Percentiles rank a stretch among this genome's conserved stretches.
phyloP scores from a whole-genome alignment of 305 asterid genomes.

The Fraxinus platypoda region DNA sequence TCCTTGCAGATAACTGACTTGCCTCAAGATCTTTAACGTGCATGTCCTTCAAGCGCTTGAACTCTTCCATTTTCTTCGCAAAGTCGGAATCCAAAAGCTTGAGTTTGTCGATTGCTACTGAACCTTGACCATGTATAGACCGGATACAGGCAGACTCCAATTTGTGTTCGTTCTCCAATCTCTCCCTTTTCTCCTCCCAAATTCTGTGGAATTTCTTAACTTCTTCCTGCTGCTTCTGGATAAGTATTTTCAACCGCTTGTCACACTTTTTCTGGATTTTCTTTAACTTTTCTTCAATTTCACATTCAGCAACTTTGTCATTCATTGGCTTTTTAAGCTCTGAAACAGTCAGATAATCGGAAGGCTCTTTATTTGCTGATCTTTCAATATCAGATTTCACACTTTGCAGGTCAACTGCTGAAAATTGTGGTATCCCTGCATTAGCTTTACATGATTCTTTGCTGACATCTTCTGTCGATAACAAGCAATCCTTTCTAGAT shows the following conservation, averaged over 20 bases:
- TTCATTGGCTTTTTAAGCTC: slow-evolving; percentile 18
- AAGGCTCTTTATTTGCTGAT: slow-evolving; percentile 19
- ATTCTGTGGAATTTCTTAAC: slow-evolving; percentile 34
- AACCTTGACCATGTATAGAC: slow-evolving; percentile 30
- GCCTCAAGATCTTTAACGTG: slow-evolving; percentile 44
- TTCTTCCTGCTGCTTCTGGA: slow-evolving; percentile 37
- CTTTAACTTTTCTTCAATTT: slow-evolving; percentile 26
- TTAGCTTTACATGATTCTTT: slow-evolving; percentile 22
- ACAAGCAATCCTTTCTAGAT: slow-evolving; percentile 19
- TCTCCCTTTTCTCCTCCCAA: slow-evolving; percentile 42
- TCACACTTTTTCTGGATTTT: slow-evolving; percentile 34
- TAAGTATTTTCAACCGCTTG: slow-evolving; percentile 38
- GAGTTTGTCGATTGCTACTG: slow-evolving; percentile 33
- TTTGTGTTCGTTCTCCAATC: slow-evolving; percentile 32
- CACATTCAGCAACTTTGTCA: slow-evolving; percentile 25
- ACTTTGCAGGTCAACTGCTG: slow-evolving; percentile 17
- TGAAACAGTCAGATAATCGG: not conserved
- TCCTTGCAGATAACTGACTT: slow-evolving; percentile 38
- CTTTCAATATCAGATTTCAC: slow-evolving; percentile 27
- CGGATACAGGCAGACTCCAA: slow-evolving; percentile 42
- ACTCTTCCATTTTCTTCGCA: slow-evolving; percentile 40
- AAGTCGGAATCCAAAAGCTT: slow-evolving; percentile 33
- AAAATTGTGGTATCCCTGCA: slow-evolving; percentile 21
- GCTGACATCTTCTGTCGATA: slow-evolving; percentile 31
- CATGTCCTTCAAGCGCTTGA: slow-evolving; percentile 28